A percentile compares a stretch with the other conserved stretches of the same genome.
Evolutionary conservation across 345 rosid genomes (phyloP).

Genomic region (Salix koriyanagi): DNA sequence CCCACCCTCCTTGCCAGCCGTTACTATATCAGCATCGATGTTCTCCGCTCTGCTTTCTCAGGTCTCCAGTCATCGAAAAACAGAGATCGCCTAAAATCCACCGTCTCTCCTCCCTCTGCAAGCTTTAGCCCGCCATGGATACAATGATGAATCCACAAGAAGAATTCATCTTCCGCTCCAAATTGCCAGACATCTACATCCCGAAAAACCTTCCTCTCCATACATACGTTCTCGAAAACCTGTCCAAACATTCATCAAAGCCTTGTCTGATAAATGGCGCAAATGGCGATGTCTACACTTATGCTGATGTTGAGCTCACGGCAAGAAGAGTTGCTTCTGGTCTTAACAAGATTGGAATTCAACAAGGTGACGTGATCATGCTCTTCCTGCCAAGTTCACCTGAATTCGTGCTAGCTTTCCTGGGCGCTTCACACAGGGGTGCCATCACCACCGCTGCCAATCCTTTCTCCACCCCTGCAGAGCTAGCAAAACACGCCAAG

Average conservation of each 20-base stretch:
- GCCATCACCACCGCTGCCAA: conserved; percentile 78
- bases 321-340: conserved; percentile 62
- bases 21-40: not conserved
- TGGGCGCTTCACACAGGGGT: conserved; percentile 74
- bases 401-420: conserved; percentile 65
- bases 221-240: conserved; percentile 20
- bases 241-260: not conserved
- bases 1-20: not conserved
- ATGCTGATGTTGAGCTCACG: conserved; percentile 57
- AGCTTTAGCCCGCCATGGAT: conserved; percentile 1
- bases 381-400: conserved; percentile 58
- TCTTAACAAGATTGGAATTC: conserved; percentile 49
- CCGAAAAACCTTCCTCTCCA: conserved; percentile 27
- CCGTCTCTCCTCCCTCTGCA: not conserved
- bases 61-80: not conserved
- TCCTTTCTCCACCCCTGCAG: conserved; percentile 75
- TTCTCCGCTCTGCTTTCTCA: not conserved
- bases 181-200: conserved; percentile 27
- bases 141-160: not conserved
- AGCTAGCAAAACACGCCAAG: conserved; percentile 61
- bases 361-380: conserved; percentile 73
- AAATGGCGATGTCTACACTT: conserved; percentile 51
- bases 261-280: conserved; percentile 55
- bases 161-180: conserved; percentile 27
- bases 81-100: not conserved